These are phyloP conservation scores for Talaromyces thailandensis DNA, from an alignment of 495 filamentous ascomycete species.

Conservation along the genomic window DNA sequence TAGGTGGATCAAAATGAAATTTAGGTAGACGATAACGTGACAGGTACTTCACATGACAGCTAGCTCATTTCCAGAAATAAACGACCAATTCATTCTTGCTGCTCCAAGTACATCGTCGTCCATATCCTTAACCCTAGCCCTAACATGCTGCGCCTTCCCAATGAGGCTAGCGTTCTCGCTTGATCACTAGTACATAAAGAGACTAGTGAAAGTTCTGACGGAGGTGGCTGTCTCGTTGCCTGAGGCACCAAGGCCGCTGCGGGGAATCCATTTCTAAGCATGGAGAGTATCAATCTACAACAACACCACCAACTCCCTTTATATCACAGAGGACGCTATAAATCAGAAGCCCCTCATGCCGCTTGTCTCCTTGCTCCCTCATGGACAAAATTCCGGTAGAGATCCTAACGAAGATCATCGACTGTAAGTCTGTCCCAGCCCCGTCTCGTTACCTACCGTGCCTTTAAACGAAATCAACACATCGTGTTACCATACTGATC, in stretches of 20 bases:
- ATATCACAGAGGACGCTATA: neutral
- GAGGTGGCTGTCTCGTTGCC: neutral
- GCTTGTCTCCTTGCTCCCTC: conserved; percentile 13
- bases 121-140: neutral
- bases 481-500: neutral
- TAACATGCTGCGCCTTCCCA: neutral
- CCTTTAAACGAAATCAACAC: neutral
- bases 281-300: neutral
- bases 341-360: conserved; percentile 26
- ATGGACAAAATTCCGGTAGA: conserved; percentile 68
- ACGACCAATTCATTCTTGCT: neutral
- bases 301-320: neutral
- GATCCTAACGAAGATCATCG: conserved; percentile 64
- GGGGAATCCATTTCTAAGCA: neutral
- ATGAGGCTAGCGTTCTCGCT: neutral
- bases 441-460: neutral
- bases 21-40: too few species aligned
- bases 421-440: conserved; percentile 45
- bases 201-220: neutral
- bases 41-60: too few species aligned
- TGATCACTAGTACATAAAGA: neutral
- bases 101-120: neutral
- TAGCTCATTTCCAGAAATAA: too few species aligned
- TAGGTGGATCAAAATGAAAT: neutral
- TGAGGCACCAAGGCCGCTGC: neutral